Evolutionary conservation across 2,329 filamentous ascomycete genomes (phyloP).

Genomic region (Fusarium nodosum): DNA sequence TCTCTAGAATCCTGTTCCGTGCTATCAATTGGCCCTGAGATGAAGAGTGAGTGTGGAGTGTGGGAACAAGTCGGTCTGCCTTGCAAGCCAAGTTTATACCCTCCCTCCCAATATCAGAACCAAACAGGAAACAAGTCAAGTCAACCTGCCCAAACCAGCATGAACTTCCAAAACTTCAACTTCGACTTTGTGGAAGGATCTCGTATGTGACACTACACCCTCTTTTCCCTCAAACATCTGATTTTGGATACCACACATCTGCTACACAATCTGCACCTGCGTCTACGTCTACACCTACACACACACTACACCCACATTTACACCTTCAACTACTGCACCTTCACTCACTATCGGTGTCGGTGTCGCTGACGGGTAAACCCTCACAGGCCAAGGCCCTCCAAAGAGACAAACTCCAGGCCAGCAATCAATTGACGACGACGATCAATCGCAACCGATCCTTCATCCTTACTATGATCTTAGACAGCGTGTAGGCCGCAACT

Average conservation of each 20-base stretch:
- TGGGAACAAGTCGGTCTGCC: slow-evolving; percentile 46
- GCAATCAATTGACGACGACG: slow-evolving; percentile 46
- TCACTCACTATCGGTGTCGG: slow-evolving; percentile 36
- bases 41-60: slow-evolving; percentile 51
- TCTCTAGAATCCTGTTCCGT: slow-evolving; percentile 51
- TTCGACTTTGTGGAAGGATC: slow-evolving; percentile 56
- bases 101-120: slow-evolving; percentile 41
- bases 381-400: slow-evolving; percentile 46
- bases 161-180: slow-evolving; percentile 57
- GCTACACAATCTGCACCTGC: slow-evolving; percentile 14
- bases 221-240: slow-evolving; percentile 8
- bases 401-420: slow-evolving; percentile 40
- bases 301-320: slow-evolving; percentile 10
- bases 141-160: slow-evolving; percentile 32
- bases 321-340: slow-evolving; percentile 14
- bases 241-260: not conserved
- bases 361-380: slow-evolving; percentile 36
- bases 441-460: slow-evolving; percentile 46
- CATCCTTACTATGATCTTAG: slow-evolving; percentile 48
- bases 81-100: slow-evolving; percentile 41
- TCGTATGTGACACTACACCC: slow-evolving; percentile 52
- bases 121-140: slow-evolving; percentile 16
- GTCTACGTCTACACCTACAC: slow-evolving; percentile 14
- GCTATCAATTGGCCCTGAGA: slow-evolving; percentile 53
- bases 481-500: slow-evolving; percentile 40